Conservation (phyloP, 768 basidiomycete genomes). For the Clavaria fumosa region DNA sequence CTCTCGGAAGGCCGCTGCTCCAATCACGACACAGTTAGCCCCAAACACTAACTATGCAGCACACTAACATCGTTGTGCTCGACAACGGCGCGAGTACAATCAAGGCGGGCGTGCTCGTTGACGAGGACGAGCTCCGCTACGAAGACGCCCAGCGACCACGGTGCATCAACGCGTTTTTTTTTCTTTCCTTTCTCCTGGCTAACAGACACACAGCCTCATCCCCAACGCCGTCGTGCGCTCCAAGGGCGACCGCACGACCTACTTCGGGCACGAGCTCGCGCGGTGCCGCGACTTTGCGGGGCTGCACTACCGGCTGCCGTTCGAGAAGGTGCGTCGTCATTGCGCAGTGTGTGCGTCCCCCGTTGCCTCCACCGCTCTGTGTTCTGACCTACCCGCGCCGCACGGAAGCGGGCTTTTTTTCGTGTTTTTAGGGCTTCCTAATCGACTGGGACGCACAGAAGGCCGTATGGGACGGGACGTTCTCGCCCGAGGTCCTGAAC, state of each 20-base stretch:
- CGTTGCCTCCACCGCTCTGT: no score
- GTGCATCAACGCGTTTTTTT: slow-evolving; percentile 65
- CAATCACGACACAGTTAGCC: no score
- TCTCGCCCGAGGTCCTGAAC: slow-evolving; percentile 54
- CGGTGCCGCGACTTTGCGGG: slow-evolving; percentile 68
- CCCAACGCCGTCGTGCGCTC: slow-evolving; percentile 76
- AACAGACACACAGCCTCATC: slow-evolving; percentile 53
- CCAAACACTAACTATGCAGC: background rate
- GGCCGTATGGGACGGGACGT: slow-evolving; percentile 83
- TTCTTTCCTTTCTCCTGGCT: no score
- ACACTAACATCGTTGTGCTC: slow-evolving; percentile 36
- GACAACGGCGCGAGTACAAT: slow-evolving; percentile 82
- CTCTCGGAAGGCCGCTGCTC: no score
- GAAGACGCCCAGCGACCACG: slow-evolving; percentile 81
- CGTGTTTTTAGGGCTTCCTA: slow-evolving; percentile 81
- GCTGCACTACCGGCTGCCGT: slow-evolving; percentile 68
- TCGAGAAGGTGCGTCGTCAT: slow-evolving; percentile 56
- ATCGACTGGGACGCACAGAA: slow-evolving; percentile 95
- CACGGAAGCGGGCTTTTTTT: no score
- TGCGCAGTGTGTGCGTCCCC: slow-evolving; percentile 4
- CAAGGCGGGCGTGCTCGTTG: slow-evolving; percentile 48
- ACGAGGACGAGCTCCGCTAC: slow-evolving; percentile 39
- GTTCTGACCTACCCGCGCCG: no score
- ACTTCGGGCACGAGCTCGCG: slow-evolving; percentile 75
- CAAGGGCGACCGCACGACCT: slow-evolving; percentile 68